Evolutionary conservation across 2,329 filamentous ascomycete species (phyloP), one percentile per base, ranked within the genome.

Genomic region (Ophiostoma fasciatum): DNA sequence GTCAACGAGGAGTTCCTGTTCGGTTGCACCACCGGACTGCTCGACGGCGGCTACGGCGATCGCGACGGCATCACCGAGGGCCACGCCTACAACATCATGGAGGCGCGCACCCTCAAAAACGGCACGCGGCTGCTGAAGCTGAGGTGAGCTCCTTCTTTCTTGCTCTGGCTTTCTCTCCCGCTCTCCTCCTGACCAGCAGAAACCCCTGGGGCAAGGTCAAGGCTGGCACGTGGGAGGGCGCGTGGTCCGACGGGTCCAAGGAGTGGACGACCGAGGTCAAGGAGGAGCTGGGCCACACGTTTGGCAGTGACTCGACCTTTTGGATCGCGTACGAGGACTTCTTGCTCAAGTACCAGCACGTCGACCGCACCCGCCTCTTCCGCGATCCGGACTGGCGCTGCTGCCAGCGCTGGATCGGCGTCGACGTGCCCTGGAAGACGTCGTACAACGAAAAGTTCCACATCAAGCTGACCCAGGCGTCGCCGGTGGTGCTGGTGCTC

Each of bases 231-330:
- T 90, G 82, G 82, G 79, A 71, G 21, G 83, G 83, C 2, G 64
- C 80, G 2, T 90, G 82, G 82, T 65, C 63, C 4, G 83, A 90
- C 49, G 83, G 83, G 0, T 83, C 78, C 7, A 80, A 82, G 48
- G 77, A 88, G 54, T 92, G 83, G 83, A 88, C 80, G 1, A 64
- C 80, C 0, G 76, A 85, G 45, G 83, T 78, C 71, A 74, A 88
- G 56, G 58, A 74, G 41, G 74, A 78, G 47, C 64, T 90, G 1
- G 64, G 68, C 31, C 80, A 87, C 51, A 73, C 69, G 28, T 87
- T 87, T 46, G 80, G 81, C 27, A 78, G 83, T 45, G 81, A 87
- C 46, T 81, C 80, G 18, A 71, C 66, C 31, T 73, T 72, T 42
- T 72, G 68, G 68, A 73, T 72, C 47, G 61, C 65, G 3, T 73